Base-by-base conservation (phyloP, 805 yeast species). In the Metschnikowia borealis region DNA sequence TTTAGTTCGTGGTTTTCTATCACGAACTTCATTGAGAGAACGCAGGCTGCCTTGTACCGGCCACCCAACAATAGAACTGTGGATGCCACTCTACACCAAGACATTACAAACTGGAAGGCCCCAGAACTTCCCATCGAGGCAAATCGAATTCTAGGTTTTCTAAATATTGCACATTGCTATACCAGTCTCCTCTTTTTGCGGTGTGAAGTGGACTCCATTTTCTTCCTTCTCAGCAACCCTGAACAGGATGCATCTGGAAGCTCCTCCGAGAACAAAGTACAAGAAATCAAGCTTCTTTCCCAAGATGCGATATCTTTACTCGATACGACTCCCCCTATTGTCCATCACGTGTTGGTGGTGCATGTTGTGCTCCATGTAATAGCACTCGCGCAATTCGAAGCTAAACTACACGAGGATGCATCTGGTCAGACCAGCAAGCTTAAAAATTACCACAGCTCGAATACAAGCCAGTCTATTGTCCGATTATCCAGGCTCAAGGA, bases 331-430 rank as follows among this genome's bases (percentile, higher is more conserved):
- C 46, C 39, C 13, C 3, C 17, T 21, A 15, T 44, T 17, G 38
- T 44, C 31, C 46, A 44, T 14, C 35, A 36, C 17, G 46, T 44
- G 40, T n/a, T 44, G 34, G 46, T 44, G 39, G 46, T 44, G 32
- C 46, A 44, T 23, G 39, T 44, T 18, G 39, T 44, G 26, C 39
- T 44, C 33, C 46, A 44, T 13, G 21, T 44, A 13, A 21, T 44
- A 21, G 38, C 46, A 5, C 33, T 44, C 4, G 18, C 31, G 34
- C 46, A 44, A 26, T 36, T 44, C 39, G 46, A 44, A 21, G 46
- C 46, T 6, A 34, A 36, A 17, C 7, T 44, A 13, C 43, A 39
- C 13, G 33, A 31, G 11, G 34, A 36, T 17, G 39, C 39, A 13
- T 34, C 39, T 5, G 40, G 23, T 11, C 46, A 10, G 20, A 17